Evolutionary conservation across 1,284 basidiomycete species (phyloP), one percentile per base, ranked within the genome.

Genomic region (Paramarasmius palmivorus): DNA sequence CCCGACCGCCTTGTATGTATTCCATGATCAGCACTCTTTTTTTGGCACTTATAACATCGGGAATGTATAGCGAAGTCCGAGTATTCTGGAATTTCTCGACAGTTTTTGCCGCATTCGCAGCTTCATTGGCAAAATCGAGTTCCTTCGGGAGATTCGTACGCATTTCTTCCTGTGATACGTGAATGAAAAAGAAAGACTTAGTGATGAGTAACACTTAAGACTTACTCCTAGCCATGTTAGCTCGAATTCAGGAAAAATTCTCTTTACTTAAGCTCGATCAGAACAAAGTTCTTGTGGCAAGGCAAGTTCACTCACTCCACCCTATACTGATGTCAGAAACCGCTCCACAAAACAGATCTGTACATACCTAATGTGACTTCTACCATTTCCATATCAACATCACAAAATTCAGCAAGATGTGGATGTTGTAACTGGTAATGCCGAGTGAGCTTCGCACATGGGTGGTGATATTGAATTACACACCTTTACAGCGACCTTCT

Each of bases 1-100:
- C 88, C 14, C 97, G 81, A 2, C 86, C 89, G 17, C 97, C 97
- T 62, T 92, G 81, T 45, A 91, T 91, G 61, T 81, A 98, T 67
- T 98, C 96, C 95, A 98, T 98, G 50, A 95, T 83, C 57, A 99
- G 79, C 15, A 95, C 92, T 29, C 96, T 79, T 67, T 90, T 92
- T 51, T 86, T 86, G 3, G 93, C 92, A 63, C 83, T 84, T 34
- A 95, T 75, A 3, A 98, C 89, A 65, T 92, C 77, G 0, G 97
- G 97, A 45, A 99, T 90, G 71, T 98, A 96, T 47, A 99, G 73
- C 17, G 93, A 89, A 6, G 93, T 94, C 46, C 81, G 77, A 46
- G 89, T 71, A 47, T 85, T 65, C 26, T 78, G 72, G 68, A 99
- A 99, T 62, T 98, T 91, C 1, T 78, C 66, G 19, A 68, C 72